Evolutionary conservation across 129 eudicot genomes (phyloP).

Genomic region (Flaveria trinervia): DNA sequence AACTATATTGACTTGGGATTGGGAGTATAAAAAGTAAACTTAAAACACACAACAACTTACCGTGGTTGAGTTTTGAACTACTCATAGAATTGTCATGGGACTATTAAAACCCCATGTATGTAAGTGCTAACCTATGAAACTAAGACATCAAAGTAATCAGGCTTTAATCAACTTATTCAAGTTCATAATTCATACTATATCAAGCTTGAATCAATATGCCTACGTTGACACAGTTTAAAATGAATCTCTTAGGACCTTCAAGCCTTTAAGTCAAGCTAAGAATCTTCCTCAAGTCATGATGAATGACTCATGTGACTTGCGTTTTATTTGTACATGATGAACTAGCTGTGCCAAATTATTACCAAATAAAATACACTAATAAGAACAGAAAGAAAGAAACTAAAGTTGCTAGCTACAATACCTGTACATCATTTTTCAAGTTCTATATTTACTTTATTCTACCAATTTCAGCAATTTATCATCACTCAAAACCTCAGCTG

Average conservation of each 20-base stretch:
- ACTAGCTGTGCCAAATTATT: neutral
- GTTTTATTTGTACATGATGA: neutral
- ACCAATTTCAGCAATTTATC: slow-evolving; percentile 18
- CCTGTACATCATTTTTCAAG: slow-evolving; percentile 31
- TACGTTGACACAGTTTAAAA: too few species aligned
- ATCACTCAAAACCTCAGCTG: slow-evolving; percentile 41
- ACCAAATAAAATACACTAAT: neutral
- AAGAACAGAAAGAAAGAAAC: slow-evolving; percentile 23
- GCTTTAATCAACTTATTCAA: too few species aligned
- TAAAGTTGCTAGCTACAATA: slow-evolving; percentile 27
- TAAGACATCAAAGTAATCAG: too few species aligned
- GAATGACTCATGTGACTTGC: neutral
- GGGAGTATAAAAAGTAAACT: too few species aligned
- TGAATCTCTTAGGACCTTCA: too few species aligned
- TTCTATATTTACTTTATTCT: slow-evolving; percentile 14
- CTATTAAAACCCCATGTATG: too few species aligned
- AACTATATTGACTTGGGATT: too few species aligned
- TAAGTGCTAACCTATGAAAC: too few species aligned
- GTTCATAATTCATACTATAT: neutral
- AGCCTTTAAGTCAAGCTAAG: neutral
- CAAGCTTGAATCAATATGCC: neutral
- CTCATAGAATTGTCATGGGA: too few species aligned
- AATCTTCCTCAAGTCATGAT: neutral
- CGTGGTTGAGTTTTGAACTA: too few species aligned
- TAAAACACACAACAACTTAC: too few species aligned